phyloP scores from a whole-genome alignment of 495 filamentous ascomycete genomes.

The Acidomyces sp. region DNA sequence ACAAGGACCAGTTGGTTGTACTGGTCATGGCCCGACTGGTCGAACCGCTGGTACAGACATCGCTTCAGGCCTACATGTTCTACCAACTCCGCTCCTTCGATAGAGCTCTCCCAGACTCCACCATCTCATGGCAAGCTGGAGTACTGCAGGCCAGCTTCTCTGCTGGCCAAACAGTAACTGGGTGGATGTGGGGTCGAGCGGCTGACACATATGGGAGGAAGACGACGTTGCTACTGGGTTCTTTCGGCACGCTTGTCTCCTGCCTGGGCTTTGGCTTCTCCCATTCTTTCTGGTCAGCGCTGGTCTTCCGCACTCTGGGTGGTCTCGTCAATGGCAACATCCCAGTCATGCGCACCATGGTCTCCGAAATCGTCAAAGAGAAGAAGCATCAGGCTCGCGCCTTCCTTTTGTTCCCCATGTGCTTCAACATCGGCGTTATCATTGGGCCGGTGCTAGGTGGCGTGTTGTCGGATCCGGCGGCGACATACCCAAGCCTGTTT shows the following conservation, averaged over 20 bases:
- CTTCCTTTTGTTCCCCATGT: constrained; percentile 69
- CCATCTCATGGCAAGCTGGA: constrained; percentile 63
- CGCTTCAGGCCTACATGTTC: constrained; percentile 52
- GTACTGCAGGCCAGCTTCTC: constrained; percentile 69
- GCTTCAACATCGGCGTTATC: constrained; percentile 68
- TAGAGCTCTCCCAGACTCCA: constrained; percentile 22
- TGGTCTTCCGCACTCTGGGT: constrained; percentile 60
- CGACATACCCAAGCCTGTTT: constrained; percentile 51
- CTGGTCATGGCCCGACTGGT: constrained; percentile 62
- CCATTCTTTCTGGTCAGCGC: constrained; percentile 53
- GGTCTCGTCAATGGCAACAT: constrained; percentile 67
- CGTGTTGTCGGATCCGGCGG: constrained; percentile 56
- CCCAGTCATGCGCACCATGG: constrained; percentile 69
- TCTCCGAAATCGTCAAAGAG: constrained; percentile 64
- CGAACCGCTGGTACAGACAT: constrained; percentile 68
- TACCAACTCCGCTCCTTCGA: constrained; percentile 42
- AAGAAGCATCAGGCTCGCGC: constrained; percentile 56
- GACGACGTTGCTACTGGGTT: constrained; percentile 61
- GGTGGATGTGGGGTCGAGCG: constrained; percentile 69
- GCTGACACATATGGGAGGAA: constrained; percentile 68
- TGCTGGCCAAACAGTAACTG: constrained; percentile 69
- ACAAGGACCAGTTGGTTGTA: constrained; percentile 61
- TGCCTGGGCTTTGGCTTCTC: constrained; percentile 73
- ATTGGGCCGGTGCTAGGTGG: constrained; percentile 61
- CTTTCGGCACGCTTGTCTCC: constrained; percentile 56